These are phyloP conservation scores for Buxus sempervirens DNA, from an alignment of 164 flowering plant species.

Conservation along the genomic window DNA sequence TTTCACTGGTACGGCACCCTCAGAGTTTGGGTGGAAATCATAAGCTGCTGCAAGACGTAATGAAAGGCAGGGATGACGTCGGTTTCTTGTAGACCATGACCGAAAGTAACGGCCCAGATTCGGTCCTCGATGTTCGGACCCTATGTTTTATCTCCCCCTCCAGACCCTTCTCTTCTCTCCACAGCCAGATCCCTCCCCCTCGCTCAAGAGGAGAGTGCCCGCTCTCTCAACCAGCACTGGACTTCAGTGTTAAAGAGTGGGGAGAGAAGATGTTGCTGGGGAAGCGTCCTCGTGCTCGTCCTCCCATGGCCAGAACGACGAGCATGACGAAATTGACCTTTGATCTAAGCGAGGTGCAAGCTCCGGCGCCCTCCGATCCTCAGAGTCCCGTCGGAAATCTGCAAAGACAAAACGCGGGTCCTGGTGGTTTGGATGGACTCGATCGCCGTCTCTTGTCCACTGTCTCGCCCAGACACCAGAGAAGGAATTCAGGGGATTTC, in stretches of 20 bases:
- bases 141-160: constrained; percentile 23
- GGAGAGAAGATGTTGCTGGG: constrained; percentile 48
- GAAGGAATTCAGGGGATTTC: constrained; percentile 36
- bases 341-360: constrained; percentile 30
- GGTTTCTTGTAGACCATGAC: not conserved
- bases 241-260: no score
- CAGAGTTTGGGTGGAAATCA: no score
- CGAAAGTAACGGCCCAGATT: constrained; percentile 36
- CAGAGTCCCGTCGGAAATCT: constrained; percentile 6
- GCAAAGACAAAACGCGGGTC: not conserved
- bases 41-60: not conserved
- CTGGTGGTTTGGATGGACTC: constrained; percentile 1
- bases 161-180: constrained; percentile 13
- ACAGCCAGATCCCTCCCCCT: constrained; percentile 11
- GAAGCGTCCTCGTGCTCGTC: constrained; percentile 56
- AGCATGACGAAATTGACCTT: constrained; percentile 62
- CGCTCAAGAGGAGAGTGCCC: no score
- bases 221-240: no score
- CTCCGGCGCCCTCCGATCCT: constrained; percentile 10
- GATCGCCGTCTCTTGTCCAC: constrained; percentile 26
- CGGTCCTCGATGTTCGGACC: constrained; percentile 19
- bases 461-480: constrained; percentile 30
- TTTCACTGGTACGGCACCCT: no score
- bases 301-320: constrained; percentile 56
- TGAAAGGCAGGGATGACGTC: constrained; percentile 21